Conservation (phyloP, 441 rosid species). For the Rhodomyrtus psidioides region DNA sequence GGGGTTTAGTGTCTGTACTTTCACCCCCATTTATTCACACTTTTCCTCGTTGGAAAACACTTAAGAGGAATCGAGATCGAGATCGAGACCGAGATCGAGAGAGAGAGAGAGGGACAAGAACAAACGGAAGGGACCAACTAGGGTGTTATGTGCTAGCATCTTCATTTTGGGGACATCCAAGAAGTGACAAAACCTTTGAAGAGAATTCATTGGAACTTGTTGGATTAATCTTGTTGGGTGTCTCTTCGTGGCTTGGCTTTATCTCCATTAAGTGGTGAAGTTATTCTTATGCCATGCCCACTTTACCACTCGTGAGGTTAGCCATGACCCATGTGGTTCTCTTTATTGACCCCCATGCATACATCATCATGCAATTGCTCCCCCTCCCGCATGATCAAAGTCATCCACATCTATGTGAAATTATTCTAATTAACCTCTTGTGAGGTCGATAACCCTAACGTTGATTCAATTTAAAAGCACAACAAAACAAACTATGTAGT, state of each 20-base stretch:
- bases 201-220: constrained; percentile 13
- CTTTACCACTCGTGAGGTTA: background rate
- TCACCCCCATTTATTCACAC: background rate
- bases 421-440: background rate
- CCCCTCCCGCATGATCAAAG: background rate
- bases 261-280: constrained; percentile 4
- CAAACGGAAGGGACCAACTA: background rate
- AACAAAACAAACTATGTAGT: background rate
- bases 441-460: background rate
- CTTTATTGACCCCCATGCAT: background rate
- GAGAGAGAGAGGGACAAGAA: background rate
- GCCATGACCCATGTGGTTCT: background rate
- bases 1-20: constrained; percentile 13
- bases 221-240: background rate
- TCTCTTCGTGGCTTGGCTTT: background rate
- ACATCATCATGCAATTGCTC: background rate
- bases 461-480: background rate
- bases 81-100: background rate
- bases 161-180: background rate
- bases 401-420: background rate
- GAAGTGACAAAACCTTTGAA: constrained; percentile 22
- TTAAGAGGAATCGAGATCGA: background rate
- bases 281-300: background rate
- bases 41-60: background rate
- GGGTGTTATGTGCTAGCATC: background rate